These are phyloP conservation scores for Termitomyces titanicus DNA, from an alignment of 768 basidiomycete species.

Conservation along the genomic window DNA sequence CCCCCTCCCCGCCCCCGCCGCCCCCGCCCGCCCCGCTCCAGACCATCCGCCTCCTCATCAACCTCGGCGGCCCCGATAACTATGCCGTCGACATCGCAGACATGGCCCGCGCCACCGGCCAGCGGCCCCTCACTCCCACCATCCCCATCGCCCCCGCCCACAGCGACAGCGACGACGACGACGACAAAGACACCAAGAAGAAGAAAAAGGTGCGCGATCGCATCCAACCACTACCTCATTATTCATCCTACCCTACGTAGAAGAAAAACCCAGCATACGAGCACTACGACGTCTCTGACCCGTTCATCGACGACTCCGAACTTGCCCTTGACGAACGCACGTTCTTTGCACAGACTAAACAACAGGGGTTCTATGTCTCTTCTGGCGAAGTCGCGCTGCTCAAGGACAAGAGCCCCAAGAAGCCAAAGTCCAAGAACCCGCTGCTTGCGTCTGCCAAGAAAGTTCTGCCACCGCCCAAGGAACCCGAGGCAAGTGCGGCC, in stretches of 20 bases:
- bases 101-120: conserved; percentile 53
- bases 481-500: not conserved
- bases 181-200: conserved; percentile 31
- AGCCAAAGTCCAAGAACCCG: conserved; percentile 64
- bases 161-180: conserved; percentile 49
- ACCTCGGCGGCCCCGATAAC: conserved; percentile 57
- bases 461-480: not conserved
- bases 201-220: conserved; percentile 25
- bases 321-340: conserved; percentile 87
- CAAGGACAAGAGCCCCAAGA: conserved; percentile 76
- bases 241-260: conserved; percentile 19
- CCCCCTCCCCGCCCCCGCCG: conserved; percentile 23
- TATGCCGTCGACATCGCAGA: conserved; percentile 60
- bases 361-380: conserved; percentile 91
- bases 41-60: conserved; percentile 60
- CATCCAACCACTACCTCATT: conserved; percentile 1
- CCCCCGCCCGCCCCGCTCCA: conserved; percentile 46
- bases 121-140: conserved; percentile 30
- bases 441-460: conserved; percentile 4
- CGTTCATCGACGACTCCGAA: conserved; percentile 98
- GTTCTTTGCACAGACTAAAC: conserved; percentile 87
- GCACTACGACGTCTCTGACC: conserved; percentile 89
- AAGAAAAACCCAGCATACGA: conserved; percentile 56
- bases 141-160: conserved; percentile 31
- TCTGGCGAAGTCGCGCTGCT: conserved; percentile 83